phyloP scores from a whole-genome alignment of 208 protist species.

The Naegleria gruberi region DNA sequence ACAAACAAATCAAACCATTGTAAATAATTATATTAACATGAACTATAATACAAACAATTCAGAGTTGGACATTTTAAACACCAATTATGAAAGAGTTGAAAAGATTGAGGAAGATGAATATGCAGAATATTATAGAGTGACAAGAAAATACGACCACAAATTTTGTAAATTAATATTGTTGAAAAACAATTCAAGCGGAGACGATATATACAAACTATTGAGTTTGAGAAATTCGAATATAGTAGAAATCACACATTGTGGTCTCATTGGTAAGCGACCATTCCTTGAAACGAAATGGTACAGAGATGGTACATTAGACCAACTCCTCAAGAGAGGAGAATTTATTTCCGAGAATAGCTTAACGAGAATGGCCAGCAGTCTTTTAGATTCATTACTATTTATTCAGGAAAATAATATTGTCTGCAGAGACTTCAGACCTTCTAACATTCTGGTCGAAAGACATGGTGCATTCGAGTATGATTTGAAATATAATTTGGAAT shows the following conservation, averaged over 20 bases:
- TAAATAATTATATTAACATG: not conserved
- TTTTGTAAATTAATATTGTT: not conserved
- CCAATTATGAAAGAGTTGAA: not conserved
- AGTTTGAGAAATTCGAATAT: not conserved
- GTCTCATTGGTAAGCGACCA: not conserved
- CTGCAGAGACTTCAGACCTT: not conserved
- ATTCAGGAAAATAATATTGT: not conserved
- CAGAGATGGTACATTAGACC: not conserved
- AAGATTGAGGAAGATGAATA: not conserved
- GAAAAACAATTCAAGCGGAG: not conserved
- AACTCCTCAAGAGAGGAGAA: not conserved
- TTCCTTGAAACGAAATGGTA: not conserved
- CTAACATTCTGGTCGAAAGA: not conserved
- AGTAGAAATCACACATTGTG: not conserved
- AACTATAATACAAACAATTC: not conserved
- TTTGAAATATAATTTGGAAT: not conserved
- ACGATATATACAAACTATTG: not conserved
- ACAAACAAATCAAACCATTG: not conserved
- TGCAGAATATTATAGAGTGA: not conserved
- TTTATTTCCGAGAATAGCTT: not conserved
- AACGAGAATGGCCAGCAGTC: not conserved
- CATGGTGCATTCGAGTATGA: not conserved
- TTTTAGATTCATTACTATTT: not conserved
- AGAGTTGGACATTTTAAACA: not conserved
- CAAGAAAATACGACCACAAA: not conserved